phyloP scores from a whole-genome alignment of 345 rosid genomes.

The Brassica cretica region DNA sequence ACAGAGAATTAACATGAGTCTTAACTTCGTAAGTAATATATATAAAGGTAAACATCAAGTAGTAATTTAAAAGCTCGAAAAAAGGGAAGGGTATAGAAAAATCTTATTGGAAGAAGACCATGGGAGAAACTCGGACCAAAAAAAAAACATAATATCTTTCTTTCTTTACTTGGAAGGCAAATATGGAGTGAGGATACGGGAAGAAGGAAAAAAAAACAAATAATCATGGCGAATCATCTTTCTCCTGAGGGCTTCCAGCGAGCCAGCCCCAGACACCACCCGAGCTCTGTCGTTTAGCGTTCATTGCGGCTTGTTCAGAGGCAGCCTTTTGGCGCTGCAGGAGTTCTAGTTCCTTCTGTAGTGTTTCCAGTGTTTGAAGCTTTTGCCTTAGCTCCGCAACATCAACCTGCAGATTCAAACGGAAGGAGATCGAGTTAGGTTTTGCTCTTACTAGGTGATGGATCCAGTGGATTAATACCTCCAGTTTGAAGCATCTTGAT shows the following conservation, averaged over 20 bases:
- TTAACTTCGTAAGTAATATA: background rate
- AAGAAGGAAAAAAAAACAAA: background rate
- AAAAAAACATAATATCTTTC: background rate
- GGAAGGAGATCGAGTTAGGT: background rate
- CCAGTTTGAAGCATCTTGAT: slow-evolving; percentile 95
- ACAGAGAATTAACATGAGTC: slow-evolving; percentile 27
- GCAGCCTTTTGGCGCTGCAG: slow-evolving; percentile 95
- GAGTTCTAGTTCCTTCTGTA: slow-evolving; percentile 88
- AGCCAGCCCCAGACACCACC: slow-evolving; percentile 99
- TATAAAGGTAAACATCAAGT: slow-evolving; percentile 8
- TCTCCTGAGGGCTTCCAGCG: slow-evolving; percentile 68
- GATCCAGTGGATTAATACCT: slow-evolving; percentile 44
- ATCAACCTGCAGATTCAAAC: slow-evolving; percentile 64
- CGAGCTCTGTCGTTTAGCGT: slow-evolving; percentile 74
- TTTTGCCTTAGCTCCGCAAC: slow-evolving; percentile 95
- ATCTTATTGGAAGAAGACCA: slow-evolving; percentile 24
- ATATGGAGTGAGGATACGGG: background rate
- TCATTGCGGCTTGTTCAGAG: slow-evolving; percentile 83
- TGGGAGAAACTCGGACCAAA: background rate
- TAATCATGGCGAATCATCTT: slow-evolving; percentile 35
- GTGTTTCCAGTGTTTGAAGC: slow-evolving; percentile 81
- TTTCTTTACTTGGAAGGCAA: slow-evolving; percentile 25
- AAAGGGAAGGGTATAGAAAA: background rate
- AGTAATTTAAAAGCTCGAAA: slow-evolving; percentile 11
- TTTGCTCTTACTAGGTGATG: background rate